phyloP scores from a whole-genome alignment of 306 rosid species.

The Sphenostylis stenocarpa region DNA sequence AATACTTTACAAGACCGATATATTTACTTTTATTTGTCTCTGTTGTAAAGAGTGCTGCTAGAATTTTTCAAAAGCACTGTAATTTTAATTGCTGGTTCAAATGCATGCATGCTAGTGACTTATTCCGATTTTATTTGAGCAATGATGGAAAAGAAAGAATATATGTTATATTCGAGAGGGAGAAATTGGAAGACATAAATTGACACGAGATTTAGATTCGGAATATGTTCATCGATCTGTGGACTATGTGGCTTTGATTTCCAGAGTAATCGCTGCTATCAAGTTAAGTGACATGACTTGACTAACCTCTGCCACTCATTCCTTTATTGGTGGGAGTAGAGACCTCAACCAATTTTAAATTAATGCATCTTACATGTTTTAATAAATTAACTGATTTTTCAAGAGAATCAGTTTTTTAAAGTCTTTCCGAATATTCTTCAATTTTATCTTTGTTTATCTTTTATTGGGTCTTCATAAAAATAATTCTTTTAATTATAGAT shows the following conservation, averaged over 20 bases:
- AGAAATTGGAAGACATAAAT: neutral
- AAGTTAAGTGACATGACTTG: neutral
- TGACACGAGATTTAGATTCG: slow-evolving; percentile 1
- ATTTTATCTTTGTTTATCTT: too few species aligned
- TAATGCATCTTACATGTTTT: too few species aligned
- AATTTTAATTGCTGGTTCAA: neutral
- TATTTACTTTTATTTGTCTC: neutral
- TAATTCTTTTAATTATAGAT: too few species aligned
- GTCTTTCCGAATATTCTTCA: too few species aligned
- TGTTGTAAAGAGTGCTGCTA: neutral
- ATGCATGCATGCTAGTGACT: neutral
- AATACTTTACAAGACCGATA: too few species aligned
- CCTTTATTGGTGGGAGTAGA: too few species aligned
- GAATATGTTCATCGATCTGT: neutral
- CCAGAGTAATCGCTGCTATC: neutral
- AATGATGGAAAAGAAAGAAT: neutral
- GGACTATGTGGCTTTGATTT: neutral
- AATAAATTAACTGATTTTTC: too few species aligned
- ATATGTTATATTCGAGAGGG: neutral
- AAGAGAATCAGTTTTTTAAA: too few species aligned
- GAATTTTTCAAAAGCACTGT: neutral
- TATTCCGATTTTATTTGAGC: neutral
- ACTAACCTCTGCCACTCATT: neutral
- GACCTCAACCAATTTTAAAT: too few species aligned
- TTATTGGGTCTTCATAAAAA: too few species aligned